Evolutionary conservation across 352 stramenopile species (phyloP), one percentile per base, ranked within the genome.

Genomic region (Globisporangium mamillatum): DNA sequence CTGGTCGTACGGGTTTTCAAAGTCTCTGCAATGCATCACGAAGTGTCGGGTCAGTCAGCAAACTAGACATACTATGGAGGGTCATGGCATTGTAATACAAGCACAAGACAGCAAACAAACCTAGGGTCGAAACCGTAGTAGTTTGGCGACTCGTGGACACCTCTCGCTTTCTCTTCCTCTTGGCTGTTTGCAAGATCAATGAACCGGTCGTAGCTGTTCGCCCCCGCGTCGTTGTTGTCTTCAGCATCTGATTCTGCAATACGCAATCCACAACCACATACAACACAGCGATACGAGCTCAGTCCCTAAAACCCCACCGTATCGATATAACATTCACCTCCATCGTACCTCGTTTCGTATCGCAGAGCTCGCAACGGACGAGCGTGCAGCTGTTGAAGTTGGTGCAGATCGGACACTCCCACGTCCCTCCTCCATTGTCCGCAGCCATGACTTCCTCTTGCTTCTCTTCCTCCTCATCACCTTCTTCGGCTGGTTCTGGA

Each of bases 331-430:
- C 52, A 3, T 24, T 12, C 36, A 0, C 29, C 50, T 41, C 27
- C 29, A 25, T 22, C 29, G 38, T 16, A 67, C 60, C 66, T 55
- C 60, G 58, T 50, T 76, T 74, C 0, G 80, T 80, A 44, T 91
- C 79, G 54, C 82, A 91, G 22, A 91, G 70, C 50, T 85, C 79
- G 63, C 82, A 91, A 18, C 72, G 71, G 7, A 67, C 69, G 14
- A 76, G 69, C 29, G 66, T 61, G 4, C 53, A 22, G 22, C 66
- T 64, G 58, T 91, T 91, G 32, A 84, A 73, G 63, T 85, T 88
- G 25, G 82, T 91, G 66, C 82, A 91, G 5, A 89, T 75, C 3
- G 72, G 67, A 55, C 82, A 91, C 50, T 71, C 66, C 65, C 65
- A 70, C 18, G 65, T 70, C 46, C 22, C 29, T 38, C 50, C 9